A percentile compares a stretch with the other conserved stretches of the same genome.
These are phyloP conservation scores for Pseudogymnoascus verrucosus DNA, from an alignment of 2,329 filamentous ascomycete species.

Conservation along the genomic window DNA sequence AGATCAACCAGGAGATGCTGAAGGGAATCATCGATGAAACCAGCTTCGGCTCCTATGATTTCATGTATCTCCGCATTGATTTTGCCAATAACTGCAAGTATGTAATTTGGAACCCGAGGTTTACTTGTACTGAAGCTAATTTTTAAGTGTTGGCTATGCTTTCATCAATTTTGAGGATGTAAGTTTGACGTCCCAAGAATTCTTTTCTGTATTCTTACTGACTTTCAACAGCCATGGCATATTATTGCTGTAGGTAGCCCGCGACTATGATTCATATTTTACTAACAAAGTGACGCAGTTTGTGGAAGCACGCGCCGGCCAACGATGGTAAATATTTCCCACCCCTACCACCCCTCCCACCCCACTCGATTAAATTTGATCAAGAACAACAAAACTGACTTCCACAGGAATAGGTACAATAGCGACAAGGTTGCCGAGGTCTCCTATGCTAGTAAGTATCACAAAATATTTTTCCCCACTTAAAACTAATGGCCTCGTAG, in stretches of 20 bases:
- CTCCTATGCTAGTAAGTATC: constrained; percentile 79
- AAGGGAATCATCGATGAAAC: constrained; percentile 73
- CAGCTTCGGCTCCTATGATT: constrained; percentile 79
- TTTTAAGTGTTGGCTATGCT: constrained; percentile 77
- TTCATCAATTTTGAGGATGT: constrained; percentile 92
- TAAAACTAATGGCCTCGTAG: constrained; percentile 37
- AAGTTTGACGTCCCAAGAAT: constrained; percentile 29
- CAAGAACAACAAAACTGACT: not conserved
- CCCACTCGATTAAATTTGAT: constrained; percentile 8
- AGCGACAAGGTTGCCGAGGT: constrained; percentile 82
- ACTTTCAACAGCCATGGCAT: constrained; percentile 52
- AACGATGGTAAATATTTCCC: constrained; percentile 49
- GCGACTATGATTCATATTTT: constrained; percentile 15
- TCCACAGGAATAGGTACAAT: constrained; percentile 65
- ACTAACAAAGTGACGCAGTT: constrained; percentile 46
- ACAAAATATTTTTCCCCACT: not conserved
- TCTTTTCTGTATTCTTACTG: constrained; percentile 24
- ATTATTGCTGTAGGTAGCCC: constrained; percentile 58
- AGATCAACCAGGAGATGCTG: constrained; percentile 68
- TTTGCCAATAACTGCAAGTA: constrained; percentile 79
- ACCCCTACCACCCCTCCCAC: not conserved
- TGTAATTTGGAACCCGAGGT: constrained; percentile 28
- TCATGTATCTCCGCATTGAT: constrained; percentile 89
- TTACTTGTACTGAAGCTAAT: constrained; percentile 26
- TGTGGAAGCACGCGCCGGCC: constrained; percentile 60